A percentile compares a stretch with the other conserved stretches of the same genome.
phyloP scores from a whole-genome alignment of 306 rosid genomes.

The Urtica urens region DNA sequence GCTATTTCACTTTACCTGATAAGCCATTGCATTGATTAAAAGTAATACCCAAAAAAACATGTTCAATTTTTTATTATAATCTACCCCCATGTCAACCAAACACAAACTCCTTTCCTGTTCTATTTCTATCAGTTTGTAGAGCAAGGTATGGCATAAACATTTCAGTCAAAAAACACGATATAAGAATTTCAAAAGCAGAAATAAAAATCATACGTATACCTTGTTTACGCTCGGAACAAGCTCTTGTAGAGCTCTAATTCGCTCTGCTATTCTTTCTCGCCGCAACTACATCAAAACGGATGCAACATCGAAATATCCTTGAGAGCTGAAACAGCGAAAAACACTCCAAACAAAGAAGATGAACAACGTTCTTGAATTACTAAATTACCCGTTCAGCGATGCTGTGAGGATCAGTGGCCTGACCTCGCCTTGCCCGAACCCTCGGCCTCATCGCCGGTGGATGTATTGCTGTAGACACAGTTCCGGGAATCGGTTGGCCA shows the following conservation, averaged over 20 bases:
- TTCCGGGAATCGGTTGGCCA: conserved; percentile 59
- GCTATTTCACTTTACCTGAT: background rate
- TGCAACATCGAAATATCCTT: background rate
- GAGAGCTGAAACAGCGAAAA: no score
- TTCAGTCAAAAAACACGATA: background rate
- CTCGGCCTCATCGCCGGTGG: conserved; percentile 95
- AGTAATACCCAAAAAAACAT: background rate
- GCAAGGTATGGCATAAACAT: background rate
- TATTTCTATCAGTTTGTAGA: background rate
- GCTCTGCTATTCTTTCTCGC: conserved; percentile 94
- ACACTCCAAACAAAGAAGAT: no score
- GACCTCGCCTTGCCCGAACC: conserved; percentile 96
- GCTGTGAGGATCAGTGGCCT: conserved; percentile 99
- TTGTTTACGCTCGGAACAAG: conserved; percentile 93
- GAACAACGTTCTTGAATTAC: background rate
- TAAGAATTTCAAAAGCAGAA: background rate
- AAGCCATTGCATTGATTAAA: background rate
- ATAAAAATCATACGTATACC: conserved; percentile 30
- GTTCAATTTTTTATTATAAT: no score
- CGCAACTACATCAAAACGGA: conserved; percentile 51
- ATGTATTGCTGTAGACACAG: conserved; percentile 54
- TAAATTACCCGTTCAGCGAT: conserved; percentile 87
- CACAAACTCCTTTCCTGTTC: background rate
- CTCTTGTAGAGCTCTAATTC: conserved; percentile 95
- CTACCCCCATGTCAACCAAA: background rate